A percentile compares a stretch with the other conserved stretches of the same genome.
phyloP scores from a whole-genome alignment of 2,329 filamentous ascomycete species.

The Aspergillus ibericus region DNA sequence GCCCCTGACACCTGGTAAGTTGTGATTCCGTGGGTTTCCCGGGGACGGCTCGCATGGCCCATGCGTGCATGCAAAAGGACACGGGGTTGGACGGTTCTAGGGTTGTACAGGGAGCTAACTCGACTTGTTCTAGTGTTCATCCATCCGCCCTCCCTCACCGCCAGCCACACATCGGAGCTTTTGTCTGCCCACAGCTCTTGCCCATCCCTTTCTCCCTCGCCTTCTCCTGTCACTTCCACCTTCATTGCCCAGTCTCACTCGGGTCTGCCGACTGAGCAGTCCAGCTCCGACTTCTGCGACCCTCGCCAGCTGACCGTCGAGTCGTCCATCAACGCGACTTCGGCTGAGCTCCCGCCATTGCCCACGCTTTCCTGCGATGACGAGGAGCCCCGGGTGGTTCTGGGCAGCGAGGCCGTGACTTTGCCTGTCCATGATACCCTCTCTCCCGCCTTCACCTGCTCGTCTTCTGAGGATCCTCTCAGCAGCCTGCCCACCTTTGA shows the following conservation, averaged over 20 bases:
- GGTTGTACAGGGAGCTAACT: conserved; percentile 27
- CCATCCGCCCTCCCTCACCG: conserved; percentile 65
- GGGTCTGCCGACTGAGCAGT: conserved; percentile 59
- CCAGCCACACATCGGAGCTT: conserved; percentile 66
- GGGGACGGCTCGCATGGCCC: not conserved
- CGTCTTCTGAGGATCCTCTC: conserved; percentile 49
- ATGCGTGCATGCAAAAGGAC: conserved; percentile 7
- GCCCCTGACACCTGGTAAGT: conserved; percentile 87
- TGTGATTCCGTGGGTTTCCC: not conserved
- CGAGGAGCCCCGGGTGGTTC: conserved; percentile 38
- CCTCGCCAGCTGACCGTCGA: conserved; percentile 82
- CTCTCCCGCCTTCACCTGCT: conserved; percentile 41
- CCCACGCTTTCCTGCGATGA: conserved; percentile 52
- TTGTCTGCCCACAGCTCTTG: conserved; percentile 68
- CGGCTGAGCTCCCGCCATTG: conserved; percentile 63
- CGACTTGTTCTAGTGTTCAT: conserved; percentile 58
- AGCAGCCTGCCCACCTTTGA: conserved; percentile 73
- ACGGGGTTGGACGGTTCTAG: conserved; percentile 4
- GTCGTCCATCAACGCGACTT: conserved; percentile 47
- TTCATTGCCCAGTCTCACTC: conserved; percentile 78
- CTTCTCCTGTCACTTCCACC: conserved; percentile 69
- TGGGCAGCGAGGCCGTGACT: conserved; percentile 38
- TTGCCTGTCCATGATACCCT: conserved; percentile 40
- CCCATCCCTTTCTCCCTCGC: conserved; percentile 84
- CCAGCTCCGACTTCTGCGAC: conserved; percentile 84